phyloP scores from a whole-genome alignment of 306 rosid species.

The Begonia peltatifolia region DNA sequence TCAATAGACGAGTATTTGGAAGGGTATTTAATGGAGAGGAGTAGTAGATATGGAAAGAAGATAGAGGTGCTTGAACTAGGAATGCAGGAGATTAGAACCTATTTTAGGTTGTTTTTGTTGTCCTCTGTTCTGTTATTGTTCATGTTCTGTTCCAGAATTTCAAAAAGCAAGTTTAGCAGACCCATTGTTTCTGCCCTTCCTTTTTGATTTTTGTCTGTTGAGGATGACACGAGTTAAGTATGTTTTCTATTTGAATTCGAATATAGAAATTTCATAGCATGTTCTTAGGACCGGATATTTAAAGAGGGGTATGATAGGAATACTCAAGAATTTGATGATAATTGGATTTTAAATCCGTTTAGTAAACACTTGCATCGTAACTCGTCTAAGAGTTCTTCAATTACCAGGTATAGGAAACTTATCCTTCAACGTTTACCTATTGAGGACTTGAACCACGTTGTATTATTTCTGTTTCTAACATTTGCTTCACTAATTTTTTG shows the following conservation, averaged over 20 bases:
- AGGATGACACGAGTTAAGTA: background rate
- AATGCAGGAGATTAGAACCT: slow-evolving; percentile 95
- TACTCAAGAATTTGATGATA: too few species aligned
- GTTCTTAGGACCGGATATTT: too few species aligned
- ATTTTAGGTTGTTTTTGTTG: slow-evolving; percentile 85
- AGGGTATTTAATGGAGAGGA: slow-evolving; percentile 86
- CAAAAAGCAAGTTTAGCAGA: slow-evolving; percentile 68
- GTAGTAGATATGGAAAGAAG: slow-evolving; percentile 91
- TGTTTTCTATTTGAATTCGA: background rate
- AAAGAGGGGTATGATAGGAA: too few species aligned
- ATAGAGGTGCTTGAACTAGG: slow-evolving; percentile 91
- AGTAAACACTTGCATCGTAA: too few species aligned
- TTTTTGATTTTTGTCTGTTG: slow-evolving; percentile 16
- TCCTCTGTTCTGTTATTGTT: slow-evolving; percentile 73
- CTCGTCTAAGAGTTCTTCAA: too few species aligned
- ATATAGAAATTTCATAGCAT: too few species aligned
- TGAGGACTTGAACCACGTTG: too few species aligned
- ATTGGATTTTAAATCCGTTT: too few species aligned
- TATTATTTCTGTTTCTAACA: too few species aligned
- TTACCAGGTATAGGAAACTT: too few species aligned
- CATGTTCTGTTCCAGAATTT: slow-evolving; percentile 98
- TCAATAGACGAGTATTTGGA: slow-evolving; percentile 93
- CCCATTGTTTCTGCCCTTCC: slow-evolving; percentile 61
- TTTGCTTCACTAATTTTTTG: too few species aligned
- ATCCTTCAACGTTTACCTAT: too few species aligned